phyloP scores from a whole-genome alignment of 371 early-diverging fungal species.

The Mortierella sp. region DNA sequence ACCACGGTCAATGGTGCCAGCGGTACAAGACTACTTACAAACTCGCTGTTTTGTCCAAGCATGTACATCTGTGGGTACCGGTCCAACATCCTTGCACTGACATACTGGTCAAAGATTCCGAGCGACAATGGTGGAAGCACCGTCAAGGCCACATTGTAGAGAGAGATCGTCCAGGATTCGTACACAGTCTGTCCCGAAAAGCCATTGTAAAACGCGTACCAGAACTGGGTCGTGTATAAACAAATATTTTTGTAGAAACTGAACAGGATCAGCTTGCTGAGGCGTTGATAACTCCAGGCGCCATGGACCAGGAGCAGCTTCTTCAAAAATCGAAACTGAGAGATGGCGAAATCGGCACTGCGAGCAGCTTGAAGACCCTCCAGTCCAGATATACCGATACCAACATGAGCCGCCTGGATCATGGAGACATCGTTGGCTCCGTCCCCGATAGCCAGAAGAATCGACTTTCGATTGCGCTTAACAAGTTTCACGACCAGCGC shows the following conservation, averaged over 20 bases:
- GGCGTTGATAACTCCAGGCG: slow-evolving; percentile 92
- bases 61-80: slow-evolving; percentile 97
- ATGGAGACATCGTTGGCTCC: slow-evolving; percentile 99
- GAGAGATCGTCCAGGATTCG: slow-evolving; percentile 94
- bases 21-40: slow-evolving; percentile 57
- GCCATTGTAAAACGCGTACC: slow-evolving; percentile 92
- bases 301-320: slow-evolving; percentile 95
- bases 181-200: slow-evolving; percentile 94
- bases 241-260: slow-evolving; percentile 98
- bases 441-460: slow-evolving; percentile 94
- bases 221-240: slow-evolving; percentile 97
- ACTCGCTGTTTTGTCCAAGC: slow-evolving; percentile 89
- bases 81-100: slow-evolving; percentile 92
- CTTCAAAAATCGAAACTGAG: slow-evolving; percentile 91
- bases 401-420: slow-evolving; percentile 98
- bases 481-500: slow-evolving; percentile 93
- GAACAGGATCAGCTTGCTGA: slow-evolving; percentile 88
- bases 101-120: slow-evolving; percentile 95
- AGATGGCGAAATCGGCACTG: slow-evolving; percentile 96
- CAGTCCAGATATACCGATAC: slow-evolving; percentile 96
- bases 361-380: slow-evolving; percentile 98
- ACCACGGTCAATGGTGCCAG: too few species aligned
- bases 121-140: slow-evolving; percentile 89
- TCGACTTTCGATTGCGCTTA: slow-evolving; percentile 79
- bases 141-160: slow-evolving; percentile 92